Conservation (phyloP, 164 flowering plant species). For the Chloranthus sessilifolius region DNA sequence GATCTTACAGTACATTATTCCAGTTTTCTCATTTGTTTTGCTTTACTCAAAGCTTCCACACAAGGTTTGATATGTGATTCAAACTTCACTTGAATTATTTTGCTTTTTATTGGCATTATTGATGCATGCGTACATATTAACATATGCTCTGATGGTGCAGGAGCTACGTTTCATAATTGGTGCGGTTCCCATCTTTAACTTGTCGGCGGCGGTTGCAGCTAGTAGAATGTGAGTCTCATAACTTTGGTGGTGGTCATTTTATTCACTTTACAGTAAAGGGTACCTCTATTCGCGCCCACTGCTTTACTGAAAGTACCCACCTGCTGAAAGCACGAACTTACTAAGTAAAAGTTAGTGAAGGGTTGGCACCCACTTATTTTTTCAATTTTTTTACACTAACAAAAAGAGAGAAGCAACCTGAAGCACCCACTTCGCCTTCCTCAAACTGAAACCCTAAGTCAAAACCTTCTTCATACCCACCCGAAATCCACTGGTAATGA, state of each 20-base stretch:
- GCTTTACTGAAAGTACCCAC: no score
- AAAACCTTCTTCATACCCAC: no score
- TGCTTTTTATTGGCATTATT: constrained; percentile 6
- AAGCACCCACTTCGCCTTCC: no score
- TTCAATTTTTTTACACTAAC: no score
- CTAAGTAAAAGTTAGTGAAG: no score
- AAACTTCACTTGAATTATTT: constrained; percentile 1
- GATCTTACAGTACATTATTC: constrained; percentile 46
- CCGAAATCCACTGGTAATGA: no score
- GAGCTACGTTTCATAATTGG: constrained; percentile 90
- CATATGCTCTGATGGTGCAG: constrained; percentile 33
- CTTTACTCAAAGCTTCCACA: constrained; percentile 97
- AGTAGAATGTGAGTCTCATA: constrained; percentile 60
- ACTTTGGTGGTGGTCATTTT: neutral
- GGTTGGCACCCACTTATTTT: no score
- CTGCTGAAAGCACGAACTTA: no score
- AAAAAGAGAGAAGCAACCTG: no score
- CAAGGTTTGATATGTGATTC: constrained; percentile 47
- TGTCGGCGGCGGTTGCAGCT: constrained; percentile 87
- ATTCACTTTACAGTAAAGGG: no score
- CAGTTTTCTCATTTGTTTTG: constrained; percentile 66
- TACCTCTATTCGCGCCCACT: no score
- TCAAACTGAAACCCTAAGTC: no score
- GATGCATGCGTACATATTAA: neutral
- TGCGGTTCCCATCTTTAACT: constrained; percentile 82